phyloP scores from a whole-genome alignment of 2,329 filamentous ascomycete species.

The Thelonectria discophora region DNA sequence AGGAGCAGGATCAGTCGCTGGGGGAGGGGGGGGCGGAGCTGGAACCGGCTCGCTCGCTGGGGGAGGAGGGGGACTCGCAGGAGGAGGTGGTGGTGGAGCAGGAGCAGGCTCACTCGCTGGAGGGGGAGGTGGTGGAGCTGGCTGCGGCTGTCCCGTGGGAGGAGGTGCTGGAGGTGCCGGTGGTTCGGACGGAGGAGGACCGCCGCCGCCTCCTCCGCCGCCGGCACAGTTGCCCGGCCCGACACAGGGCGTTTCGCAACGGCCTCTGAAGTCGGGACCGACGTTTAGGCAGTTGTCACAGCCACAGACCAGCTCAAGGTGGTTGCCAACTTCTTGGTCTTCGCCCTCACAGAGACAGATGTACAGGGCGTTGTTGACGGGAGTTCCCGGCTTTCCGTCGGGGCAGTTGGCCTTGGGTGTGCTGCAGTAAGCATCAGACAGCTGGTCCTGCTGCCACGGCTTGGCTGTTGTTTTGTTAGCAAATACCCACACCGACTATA shows the following conservation, averaged over 20 bases:
- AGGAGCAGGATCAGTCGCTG: too few species aligned
- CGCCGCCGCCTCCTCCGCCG: conserved; percentile 1
- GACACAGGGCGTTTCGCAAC: conserved; percentile 50
- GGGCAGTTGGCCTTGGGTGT: conserved; percentile 49
- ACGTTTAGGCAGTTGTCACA: conserved; percentile 52
- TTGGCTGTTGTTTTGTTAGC: conserved; percentile 37
- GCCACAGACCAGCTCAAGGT: conserved; percentile 51
- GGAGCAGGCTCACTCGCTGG: neutral
- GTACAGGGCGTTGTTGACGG: conserved; percentile 47
- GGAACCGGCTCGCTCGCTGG: too few species aligned
- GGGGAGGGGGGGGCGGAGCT: too few species aligned
- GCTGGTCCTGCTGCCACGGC: conserved; percentile 47
- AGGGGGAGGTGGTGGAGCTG: neutral
- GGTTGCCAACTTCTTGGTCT: conserved; percentile 46
- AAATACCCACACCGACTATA: neutral
- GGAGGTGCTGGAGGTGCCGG: neutral
- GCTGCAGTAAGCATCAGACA: conserved; percentile 49
- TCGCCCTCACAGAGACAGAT: conserved; percentile 50
- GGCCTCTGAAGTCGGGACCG: conserved; percentile 51
- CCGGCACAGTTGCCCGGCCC: conserved; percentile 27
- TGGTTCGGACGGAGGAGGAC: neutral
- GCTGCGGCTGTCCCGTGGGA: neutral
- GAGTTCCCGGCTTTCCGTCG: conserved; percentile 42
- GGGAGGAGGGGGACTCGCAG: neutral
- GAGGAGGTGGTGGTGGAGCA: conserved; percentile 4